These are phyloP conservation scores for Cenchrus purpureus DNA, from an alignment of 176 grass and related monocot genomes.

Conservation along the genomic window DNA sequence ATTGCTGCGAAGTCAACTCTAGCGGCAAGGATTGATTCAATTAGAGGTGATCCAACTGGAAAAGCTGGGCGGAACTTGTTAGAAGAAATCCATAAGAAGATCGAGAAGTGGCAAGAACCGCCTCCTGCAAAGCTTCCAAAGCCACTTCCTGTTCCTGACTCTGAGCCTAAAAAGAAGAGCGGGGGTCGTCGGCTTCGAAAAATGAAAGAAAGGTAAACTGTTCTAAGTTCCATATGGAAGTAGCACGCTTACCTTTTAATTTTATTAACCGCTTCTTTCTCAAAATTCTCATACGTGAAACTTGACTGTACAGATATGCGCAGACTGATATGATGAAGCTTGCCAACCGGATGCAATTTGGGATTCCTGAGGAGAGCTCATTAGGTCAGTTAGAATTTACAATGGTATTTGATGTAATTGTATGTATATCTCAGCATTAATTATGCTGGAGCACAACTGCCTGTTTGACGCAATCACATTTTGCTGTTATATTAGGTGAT, in stretches of 20 bases:
- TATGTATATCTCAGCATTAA: background rate
- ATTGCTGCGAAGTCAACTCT: slow-evolving; percentile 80
- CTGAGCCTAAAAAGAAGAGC: slow-evolving; percentile 82
- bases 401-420: background rate
- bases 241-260: background rate
- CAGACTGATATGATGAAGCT: slow-evolving; percentile 91
- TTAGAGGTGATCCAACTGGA: slow-evolving; percentile 88
- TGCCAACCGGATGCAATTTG: slow-evolving; percentile 87
- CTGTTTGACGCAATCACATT: slow-evolving; percentile 22
- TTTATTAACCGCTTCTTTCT: slow-evolving; percentile 6
- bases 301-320: slow-evolving; percentile 70
- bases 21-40: slow-evolving; percentile 77
- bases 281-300: background rate
- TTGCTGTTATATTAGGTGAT: slow-evolving; percentile 62
- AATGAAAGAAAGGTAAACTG: slow-evolving; percentile 87
- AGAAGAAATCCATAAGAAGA: slow-evolving; percentile 84
- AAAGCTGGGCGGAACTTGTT: slow-evolving; percentile 78
- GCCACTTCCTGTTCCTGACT: slow-evolving; percentile 87
- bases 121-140: slow-evolving; percentile 90
- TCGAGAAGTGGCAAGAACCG: slow-evolving; percentile 91
- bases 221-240: background rate
- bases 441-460: background rate
- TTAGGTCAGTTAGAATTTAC: slow-evolving; percentile 59
- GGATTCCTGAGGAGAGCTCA: slow-evolving; percentile 84
- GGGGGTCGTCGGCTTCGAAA: slow-evolving; percentile 72